Evolutionary conservation across 768 basidiomycete genomes (phyloP).

Genomic region (Mycena floridula): DNA sequence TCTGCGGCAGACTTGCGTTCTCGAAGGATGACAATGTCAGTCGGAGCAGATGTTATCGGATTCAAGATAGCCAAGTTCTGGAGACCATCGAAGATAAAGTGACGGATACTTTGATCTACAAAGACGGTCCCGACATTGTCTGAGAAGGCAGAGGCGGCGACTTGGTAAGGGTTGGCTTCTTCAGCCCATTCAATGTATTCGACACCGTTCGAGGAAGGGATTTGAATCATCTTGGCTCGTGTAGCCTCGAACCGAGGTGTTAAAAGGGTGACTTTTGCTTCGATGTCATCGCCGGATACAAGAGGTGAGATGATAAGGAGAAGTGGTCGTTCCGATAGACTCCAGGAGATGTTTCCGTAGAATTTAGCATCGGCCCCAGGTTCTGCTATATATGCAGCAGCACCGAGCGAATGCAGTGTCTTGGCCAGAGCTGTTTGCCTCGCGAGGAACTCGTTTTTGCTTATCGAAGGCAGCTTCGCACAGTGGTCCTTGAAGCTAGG

Average conservation of each 20-base stretch:
- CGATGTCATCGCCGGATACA: slow-evolving; percentile 11
- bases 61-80: slow-evolving; percentile 32
- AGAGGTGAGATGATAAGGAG: slow-evolving; percentile 56
- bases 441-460: slow-evolving; percentile 33
- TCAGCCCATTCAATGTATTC: slow-evolving; percentile 59
- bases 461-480: slow-evolving; percentile 41
- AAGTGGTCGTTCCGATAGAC: slow-evolving; percentile 73
- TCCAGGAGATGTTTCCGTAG: slow-evolving; percentile 79
- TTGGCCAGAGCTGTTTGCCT: slow-evolving; percentile 53
- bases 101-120: slow-evolving; percentile 54
- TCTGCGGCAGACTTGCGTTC: slow-evolving; percentile 74
- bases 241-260: slow-evolving; percentile 75
- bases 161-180: slow-evolving; percentile 57
- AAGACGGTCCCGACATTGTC: slow-evolving; percentile 33
- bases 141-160: slow-evolving; percentile 28
- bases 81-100: slow-evolving; percentile 64
- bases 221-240: slow-evolving; percentile 53
- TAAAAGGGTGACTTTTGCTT: slow-evolving; percentile 50
- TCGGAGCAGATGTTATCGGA: slow-evolving; percentile 42
- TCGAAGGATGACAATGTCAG: slow-evolving; percentile 51
- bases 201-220: slow-evolving; percentile 42
- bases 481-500: slow-evolving; percentile 33
- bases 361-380: slow-evolving; percentile 68
- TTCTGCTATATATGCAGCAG: slow-evolving; percentile 71
- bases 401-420: slow-evolving; percentile 41